A percentile compares a stretch with the other conserved stretches of the same genome.
phyloP scores from a whole-genome alignment of 2,329 filamentous ascomycete genomes.

The Sporothrix mexicana region DNA sequence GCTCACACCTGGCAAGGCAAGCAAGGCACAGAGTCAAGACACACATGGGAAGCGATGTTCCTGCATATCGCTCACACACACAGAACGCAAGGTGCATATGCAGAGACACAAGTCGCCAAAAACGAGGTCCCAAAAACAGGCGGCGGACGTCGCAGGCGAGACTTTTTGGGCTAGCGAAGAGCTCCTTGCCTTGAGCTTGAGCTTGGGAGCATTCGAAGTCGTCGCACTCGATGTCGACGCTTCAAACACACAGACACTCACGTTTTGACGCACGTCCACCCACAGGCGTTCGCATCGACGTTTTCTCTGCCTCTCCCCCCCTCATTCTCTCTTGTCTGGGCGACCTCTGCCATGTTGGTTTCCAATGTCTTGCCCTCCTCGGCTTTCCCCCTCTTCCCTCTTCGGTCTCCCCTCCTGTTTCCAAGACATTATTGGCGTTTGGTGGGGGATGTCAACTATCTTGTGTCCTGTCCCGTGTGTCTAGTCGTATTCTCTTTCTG shows the following conservation, averaged over 20 bases:
- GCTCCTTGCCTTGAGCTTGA: slow-evolving; percentile 4
- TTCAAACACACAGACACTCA: not conserved
- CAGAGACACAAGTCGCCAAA: not conserved
- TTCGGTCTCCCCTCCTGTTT: not conserved
- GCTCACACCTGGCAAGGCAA: not conserved
- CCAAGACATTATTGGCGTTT: slow-evolving; percentile 9
- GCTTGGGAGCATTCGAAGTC: not conserved
- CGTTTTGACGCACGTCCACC: slow-evolving; percentile 9
- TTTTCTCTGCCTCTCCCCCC: not conserved
- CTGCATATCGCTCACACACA: not conserved
- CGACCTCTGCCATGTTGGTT: not conserved
- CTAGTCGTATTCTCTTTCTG: not conserved
- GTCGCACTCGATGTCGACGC: no score
- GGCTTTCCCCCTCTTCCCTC: no score
- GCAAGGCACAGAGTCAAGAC: not conserved
- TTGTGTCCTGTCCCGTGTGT: no score
- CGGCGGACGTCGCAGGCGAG: not conserved
- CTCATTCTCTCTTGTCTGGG: not conserved
- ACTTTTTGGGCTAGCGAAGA: not conserved
- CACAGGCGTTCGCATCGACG: not conserved
- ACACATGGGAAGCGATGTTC: slow-evolving; percentile 2
- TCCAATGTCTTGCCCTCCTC: not conserved
- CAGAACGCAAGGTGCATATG: not conserved
- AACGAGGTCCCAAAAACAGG: not conserved
- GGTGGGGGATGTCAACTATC: not conserved